Conservation (phyloP, 768 basidiomycete genomes). For the Hemileccinum impolitum region DNA sequence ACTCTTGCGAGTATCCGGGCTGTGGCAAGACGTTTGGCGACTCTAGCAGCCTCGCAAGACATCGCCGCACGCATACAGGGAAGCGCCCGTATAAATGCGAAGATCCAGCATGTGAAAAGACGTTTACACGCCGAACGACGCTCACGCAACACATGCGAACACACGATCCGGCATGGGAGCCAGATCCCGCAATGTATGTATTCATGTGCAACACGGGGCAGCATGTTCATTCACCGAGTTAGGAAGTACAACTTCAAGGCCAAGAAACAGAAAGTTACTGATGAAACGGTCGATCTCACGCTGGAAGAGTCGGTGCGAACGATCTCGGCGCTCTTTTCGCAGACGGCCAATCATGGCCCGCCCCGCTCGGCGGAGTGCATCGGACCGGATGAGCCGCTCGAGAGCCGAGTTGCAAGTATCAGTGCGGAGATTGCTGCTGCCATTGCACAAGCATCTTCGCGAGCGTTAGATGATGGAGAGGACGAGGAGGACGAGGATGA, state of each 20-base stretch:
- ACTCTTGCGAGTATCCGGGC: slow-evolving; percentile 84
- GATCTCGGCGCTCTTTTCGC: slow-evolving; percentile 63
- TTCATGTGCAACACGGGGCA: slow-evolving; percentile 1
- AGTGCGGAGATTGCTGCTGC: slow-evolving; percentile 79
- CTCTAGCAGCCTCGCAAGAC: slow-evolving; percentile 87
- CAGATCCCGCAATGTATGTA: slow-evolving; percentile 77
- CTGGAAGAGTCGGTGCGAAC: slow-evolving; percentile 73
- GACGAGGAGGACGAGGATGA: slow-evolving; percentile 39
- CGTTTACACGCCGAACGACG: slow-evolving; percentile 83
- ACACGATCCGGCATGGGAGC: slow-evolving; percentile 82
- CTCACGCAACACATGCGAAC: slow-evolving; percentile 85
- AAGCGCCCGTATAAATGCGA: slow-evolving; percentile 87
- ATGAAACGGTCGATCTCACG: slow-evolving; percentile 54
- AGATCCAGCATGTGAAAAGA: slow-evolving; percentile 79
- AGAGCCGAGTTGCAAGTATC: slow-evolving; percentile 69
- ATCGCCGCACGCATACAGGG: slow-evolving; percentile 85
- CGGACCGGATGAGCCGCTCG: slow-evolving; percentile 43
- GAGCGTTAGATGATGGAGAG: slow-evolving; percentile 55
- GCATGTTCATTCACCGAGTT: slow-evolving; percentile 16
- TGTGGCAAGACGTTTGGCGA: slow-evolving; percentile 89
- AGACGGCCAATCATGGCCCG: slow-evolving; percentile 39
- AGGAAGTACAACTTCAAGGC: slow-evolving; percentile 80
- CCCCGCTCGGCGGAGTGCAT: slow-evolving; percentile 31
- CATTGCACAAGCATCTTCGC: slow-evolving; percentile 69
- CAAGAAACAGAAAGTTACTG: slow-evolving; percentile 54